These are phyloP conservation scores for Allomyces macrogynus DNA, from an alignment of 192 early-diverging fungal species.

Conservation along the genomic window DNA sequence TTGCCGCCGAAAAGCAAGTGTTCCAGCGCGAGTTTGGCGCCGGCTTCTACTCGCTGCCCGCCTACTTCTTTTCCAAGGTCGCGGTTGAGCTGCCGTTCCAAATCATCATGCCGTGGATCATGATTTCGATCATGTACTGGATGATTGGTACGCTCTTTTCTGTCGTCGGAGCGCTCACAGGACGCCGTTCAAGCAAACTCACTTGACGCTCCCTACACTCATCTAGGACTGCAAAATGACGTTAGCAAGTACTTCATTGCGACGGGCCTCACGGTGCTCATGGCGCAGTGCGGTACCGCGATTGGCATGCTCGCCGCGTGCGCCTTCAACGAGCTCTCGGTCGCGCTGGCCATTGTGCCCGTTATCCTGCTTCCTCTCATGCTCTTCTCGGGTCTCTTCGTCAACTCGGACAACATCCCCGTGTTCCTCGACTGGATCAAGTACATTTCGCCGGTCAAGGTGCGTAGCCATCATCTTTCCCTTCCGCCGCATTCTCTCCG, in stretches of 20 bases:
- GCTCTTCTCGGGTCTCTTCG: constrained; percentile 34
- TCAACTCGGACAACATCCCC: constrained; percentile 14
- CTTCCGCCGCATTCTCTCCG: too few species aligned
- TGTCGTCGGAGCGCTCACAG: too few species aligned
- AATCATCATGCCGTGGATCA: constrained; percentile 21
- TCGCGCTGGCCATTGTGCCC: constrained; percentile 23
- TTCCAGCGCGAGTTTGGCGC: constrained; percentile 32
- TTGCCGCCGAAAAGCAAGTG: constrained; percentile 27
- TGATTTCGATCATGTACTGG: constrained; percentile 26
- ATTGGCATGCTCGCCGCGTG: constrained; percentile 30
- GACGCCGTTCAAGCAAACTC: too few species aligned
- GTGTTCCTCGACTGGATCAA: constrained; percentile 11
- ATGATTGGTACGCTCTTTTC: constrained; percentile 13
- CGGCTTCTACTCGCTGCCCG: constrained; percentile 30
- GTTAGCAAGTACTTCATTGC: constrained; percentile 20
- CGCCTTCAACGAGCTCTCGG: constrained; percentile 17
- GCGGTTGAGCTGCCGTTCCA: constrained; percentile 30
- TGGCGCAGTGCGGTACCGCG: constrained; percentile 24
- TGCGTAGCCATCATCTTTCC: too few species aligned
- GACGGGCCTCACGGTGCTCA: constrained; percentile 10
- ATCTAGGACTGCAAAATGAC: constrained; percentile 12
- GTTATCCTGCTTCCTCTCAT: constrained; percentile 28
- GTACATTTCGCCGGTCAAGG: constrained; percentile 7
- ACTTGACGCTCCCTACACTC: too few species aligned
- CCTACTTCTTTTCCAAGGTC: constrained; percentile 34